Conservation (phyloP, 371 early-diverging fungal genomes). For the Amoeboaphelidium protococcarum region DNA sequence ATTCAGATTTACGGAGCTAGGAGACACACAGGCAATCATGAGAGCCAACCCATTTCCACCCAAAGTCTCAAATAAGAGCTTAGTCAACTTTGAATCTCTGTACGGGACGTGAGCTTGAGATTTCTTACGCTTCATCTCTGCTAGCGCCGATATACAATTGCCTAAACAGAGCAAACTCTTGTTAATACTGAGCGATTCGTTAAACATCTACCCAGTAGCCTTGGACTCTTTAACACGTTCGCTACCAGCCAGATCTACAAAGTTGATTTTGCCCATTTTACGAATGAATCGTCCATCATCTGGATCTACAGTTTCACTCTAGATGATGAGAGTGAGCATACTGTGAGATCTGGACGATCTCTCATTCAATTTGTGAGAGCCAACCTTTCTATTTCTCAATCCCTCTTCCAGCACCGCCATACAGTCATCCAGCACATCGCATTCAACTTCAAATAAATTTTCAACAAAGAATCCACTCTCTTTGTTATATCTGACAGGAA, state of each 20-base stretch:
- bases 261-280: constrained; percentile 6
- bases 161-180: constrained; percentile 11
- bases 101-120: constrained; percentile 14
- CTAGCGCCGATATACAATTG: constrained; percentile 7
- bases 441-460: constrained; percentile 19
- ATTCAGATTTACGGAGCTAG: constrained; percentile 5
- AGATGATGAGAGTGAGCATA: constrained; percentile 20
- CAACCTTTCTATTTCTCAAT: constrained; percentile 13
- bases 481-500: constrained; percentile 16
- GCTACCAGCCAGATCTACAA: constrained; percentile 24
- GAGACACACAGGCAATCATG: constrained; percentile 16
- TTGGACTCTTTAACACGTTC: constrained; percentile 14
- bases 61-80: constrained; percentile 16
- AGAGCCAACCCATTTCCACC: constrained; percentile 12
- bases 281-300: not conserved
- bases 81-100: constrained; percentile 22
- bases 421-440: constrained; percentile 16
- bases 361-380: constrained; percentile 11
- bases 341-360: constrained; percentile 13
- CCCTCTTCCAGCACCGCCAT: constrained; percentile 22
- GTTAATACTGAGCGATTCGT: constrained; percentile 18
- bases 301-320: constrained; percentile 2
- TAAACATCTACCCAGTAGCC: constrained; percentile 9
- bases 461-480: constrained; percentile 20
- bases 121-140: constrained; percentile 9